A percentile compares a stretch with the other conserved stretches of the same genome.
Conservation (phyloP, 1,284 basidiomycete species). For the Cerioporus squamosus region DNA sequence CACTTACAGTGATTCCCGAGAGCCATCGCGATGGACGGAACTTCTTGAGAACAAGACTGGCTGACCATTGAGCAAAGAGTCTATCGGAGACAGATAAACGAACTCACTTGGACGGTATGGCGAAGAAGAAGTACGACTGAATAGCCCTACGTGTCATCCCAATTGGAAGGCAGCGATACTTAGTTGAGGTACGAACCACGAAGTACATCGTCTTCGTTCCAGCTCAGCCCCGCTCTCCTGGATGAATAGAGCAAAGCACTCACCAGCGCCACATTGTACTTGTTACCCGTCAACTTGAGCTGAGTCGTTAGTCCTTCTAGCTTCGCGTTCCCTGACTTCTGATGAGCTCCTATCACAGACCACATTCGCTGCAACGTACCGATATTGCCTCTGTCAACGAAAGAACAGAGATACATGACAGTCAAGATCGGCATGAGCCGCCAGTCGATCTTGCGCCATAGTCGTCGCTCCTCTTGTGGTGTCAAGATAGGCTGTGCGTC, state of each 20-base stretch:
- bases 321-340: slow-evolving; percentile 59
- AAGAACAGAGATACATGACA: slow-evolving; percentile 43
- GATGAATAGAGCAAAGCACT: slow-evolving; percentile 16
- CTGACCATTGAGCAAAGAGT: not conserved
- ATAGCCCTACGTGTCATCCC: not conserved
- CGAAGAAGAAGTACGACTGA: slow-evolving; percentile 63
- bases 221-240: not conserved
- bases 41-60: slow-evolving; percentile 36
- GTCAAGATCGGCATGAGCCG: slow-evolving; percentile 42
- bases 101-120: slow-evolving; percentile 61
- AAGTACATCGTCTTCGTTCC: slow-evolving; percentile 66
- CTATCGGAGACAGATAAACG: not conserved
- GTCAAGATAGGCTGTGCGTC: too few relatives aligned
- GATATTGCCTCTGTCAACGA: slow-evolving; percentile 37
- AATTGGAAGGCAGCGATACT: too few relatives aligned
- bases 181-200: slow-evolving; percentile 51
- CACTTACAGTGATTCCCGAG: slow-evolving; percentile 32
- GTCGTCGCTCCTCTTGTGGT: slow-evolving; percentile 8
- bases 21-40: slow-evolving; percentile 38
- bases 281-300: slow-evolving; percentile 57
- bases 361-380: slow-evolving; percentile 37
- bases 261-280: slow-evolving; percentile 69
- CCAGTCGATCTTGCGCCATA: slow-evolving; percentile 27
- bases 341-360: slow-evolving; percentile 27
- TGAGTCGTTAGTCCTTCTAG: slow-evolving; percentile 60